phyloP scores from a whole-genome alignment of 140 eudicot species.

The Flaveria floridana region DNA sequence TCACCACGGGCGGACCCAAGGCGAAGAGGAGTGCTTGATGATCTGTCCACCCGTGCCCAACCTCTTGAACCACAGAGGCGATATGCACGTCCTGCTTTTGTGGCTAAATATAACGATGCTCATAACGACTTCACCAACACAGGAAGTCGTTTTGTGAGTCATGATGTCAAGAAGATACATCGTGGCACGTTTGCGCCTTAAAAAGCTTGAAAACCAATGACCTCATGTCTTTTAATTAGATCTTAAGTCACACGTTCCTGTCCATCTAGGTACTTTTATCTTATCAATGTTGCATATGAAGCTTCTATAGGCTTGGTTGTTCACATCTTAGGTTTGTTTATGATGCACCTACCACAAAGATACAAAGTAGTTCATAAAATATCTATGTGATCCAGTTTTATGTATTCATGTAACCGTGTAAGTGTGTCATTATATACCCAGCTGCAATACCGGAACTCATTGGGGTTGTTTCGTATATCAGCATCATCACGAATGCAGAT shows the following conservation, averaged over 20 bases:
- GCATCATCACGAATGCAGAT: too few relatives aligned
- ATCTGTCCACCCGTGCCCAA: constrained; percentile 32
- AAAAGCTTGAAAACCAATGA: background rate
- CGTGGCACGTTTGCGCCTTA: background rate
- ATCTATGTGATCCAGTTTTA: background rate
- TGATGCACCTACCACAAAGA: constrained; percentile 13
- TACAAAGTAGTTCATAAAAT: background rate
- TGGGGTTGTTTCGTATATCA: too few relatives aligned
- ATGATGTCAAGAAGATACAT: constrained; percentile 4
- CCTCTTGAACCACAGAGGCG: constrained; percentile 34
- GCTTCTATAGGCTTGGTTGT: constrained; percentile 13
- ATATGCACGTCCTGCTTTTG: constrained; percentile 35
- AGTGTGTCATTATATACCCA: too few relatives aligned
- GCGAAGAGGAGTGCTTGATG: constrained; percentile 36
- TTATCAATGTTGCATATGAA: constrained; percentile 9
- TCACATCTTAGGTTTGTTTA: constrained; percentile 5
- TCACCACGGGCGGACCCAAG: constrained; percentile 32
- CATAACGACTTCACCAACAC: constrained; percentile 4
- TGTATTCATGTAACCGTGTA: too few relatives aligned
- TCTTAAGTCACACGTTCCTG: background rate
- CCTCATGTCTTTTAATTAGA: background rate
- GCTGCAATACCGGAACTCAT: too few relatives aligned
- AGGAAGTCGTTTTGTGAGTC: background rate
- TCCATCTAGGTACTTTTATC: background rate
- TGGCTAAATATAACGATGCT: constrained; percentile 18